A percentile compares a stretch with the other conserved stretches of the same genome.
phyloP scores from a whole-genome alignment of 2,329 filamentous ascomycete species.

The Lachnellula suecica region DNA sequence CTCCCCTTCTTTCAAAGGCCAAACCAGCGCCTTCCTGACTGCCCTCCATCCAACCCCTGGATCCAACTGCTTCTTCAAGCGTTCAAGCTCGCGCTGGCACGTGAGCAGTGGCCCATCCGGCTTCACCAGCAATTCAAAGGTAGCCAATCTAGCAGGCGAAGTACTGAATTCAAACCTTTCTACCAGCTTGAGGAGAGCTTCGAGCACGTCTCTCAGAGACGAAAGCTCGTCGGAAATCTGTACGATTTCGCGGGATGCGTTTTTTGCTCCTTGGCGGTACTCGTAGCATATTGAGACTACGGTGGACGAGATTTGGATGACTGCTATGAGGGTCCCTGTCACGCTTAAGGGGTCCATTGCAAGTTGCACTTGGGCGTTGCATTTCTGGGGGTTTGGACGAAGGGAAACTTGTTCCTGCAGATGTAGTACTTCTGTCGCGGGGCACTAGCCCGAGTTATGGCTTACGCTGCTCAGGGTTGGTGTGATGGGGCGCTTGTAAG shows the following conservation, averaged over 20 bases:
- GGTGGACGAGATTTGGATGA: background rate
- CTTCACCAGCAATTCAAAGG: background rate
- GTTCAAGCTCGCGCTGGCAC: background rate
- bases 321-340: background rate
- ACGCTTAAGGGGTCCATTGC: background rate
- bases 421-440: too few species aligned
- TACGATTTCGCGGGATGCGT: background rate
- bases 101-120: slow-evolving; percentile 11
- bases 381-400: background rate
- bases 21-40: slow-evolving; percentile 1
- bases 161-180: background rate
- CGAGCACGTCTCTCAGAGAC: background rate
- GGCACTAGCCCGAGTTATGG: too few species aligned
- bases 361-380: background rate
- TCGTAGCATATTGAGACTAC: slow-evolving; percentile 1
- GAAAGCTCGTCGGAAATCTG: background rate
- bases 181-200: background rate
- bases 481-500: too few species aligned
- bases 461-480: background rate
- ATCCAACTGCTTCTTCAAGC: background rate
- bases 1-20: background rate
- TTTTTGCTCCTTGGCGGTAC: background rate
- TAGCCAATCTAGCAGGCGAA: background rate
- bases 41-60: background rate
- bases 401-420: background rate